Evolutionary conservation across 805 yeast genomes (phyloP).

Genomic region (Suhomyces canberraensis): DNA sequence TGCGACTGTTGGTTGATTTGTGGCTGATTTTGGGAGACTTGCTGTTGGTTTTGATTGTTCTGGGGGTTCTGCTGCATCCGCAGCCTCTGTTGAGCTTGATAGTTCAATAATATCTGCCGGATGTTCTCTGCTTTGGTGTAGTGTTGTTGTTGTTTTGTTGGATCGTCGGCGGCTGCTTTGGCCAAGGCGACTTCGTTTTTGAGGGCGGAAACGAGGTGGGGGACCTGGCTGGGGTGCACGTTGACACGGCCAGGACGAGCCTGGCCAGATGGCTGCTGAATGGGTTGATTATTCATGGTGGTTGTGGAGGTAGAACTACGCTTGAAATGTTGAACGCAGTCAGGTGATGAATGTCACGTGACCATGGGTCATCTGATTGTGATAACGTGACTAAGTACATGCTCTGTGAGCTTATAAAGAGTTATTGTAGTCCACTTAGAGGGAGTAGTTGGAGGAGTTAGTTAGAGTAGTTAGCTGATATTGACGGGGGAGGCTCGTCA

Average conservation of each 20-base stretch:
- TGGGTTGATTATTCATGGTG: too few species aligned
- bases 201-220: conserved; percentile 58
- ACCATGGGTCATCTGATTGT: too few species aligned
- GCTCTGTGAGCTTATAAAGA: too few species aligned
- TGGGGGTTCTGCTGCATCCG: conserved; percentile 15
- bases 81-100: conserved; percentile 44
- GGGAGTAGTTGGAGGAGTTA: too few species aligned
- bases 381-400: too few species aligned
- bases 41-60: conserved; percentile 21
- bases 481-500: too few species aligned
- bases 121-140: conserved; percentile 60
- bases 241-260: conserved; percentile 13
- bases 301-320: too few species aligned
- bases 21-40: conserved; percentile 13
- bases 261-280: too few species aligned
- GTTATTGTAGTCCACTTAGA: too few species aligned
- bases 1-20: conserved; percentile 7
- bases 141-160: conserved; percentile 62
- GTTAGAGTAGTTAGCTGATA: too few species aligned
- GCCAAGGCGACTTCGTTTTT: conserved; percentile 60
- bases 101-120: conserved; percentile 56
- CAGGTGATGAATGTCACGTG: too few species aligned
- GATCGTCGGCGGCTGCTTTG: conserved; percentile 55
- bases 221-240: conserved; percentile 51
- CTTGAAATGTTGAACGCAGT: too few species aligned